These are phyloP conservation scores for Sphaerostilbella broomeana DNA, from an alignment of 2,329 filamentous ascomycete genomes.

Conservation along the genomic window DNA sequence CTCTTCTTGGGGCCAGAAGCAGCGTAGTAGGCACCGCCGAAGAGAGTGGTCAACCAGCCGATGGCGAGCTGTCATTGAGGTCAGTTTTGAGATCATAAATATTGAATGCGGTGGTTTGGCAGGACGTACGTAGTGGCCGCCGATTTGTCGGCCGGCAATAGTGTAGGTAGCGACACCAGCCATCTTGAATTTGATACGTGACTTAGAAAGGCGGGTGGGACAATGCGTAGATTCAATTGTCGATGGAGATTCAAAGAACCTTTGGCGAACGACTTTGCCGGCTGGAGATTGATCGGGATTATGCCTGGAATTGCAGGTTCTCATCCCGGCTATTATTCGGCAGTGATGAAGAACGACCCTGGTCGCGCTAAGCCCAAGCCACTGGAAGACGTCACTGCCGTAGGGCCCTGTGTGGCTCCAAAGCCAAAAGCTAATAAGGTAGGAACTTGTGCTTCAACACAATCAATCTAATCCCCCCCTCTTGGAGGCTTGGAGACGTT, in stretches of 20 bases:
- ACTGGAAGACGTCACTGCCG: too few relatives aligned
- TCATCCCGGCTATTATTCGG: conserved; percentile 26
- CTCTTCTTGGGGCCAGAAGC: conserved; percentile 38
- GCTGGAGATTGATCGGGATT: conserved; percentile 3
- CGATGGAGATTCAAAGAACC: conserved; percentile 10
- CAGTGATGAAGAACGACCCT: too few relatives aligned
- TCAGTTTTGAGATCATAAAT: conserved; percentile 13
- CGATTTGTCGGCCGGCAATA: conserved; percentile 53
- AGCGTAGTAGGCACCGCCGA: conserved; percentile 41
- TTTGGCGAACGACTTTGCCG: conserved; percentile 14
- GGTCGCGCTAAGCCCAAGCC: too few relatives aligned
- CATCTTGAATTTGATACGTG: conserved; percentile 24
- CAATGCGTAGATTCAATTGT: conserved; percentile 6
- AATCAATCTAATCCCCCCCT: too few relatives aligned
- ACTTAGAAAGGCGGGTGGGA: conserved; percentile 8
- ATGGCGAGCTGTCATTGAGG: conserved; percentile 46
- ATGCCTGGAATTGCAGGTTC: conserved; percentile 31
- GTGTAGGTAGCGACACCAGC: conserved; percentile 41
- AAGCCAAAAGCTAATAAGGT: too few relatives aligned
- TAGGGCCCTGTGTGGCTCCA: too few relatives aligned
- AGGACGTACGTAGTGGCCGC: conserved; percentile 53
- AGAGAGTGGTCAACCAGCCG: conserved; percentile 45
- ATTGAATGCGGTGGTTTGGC: conserved; percentile 12
- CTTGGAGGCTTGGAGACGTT: too few relatives aligned
- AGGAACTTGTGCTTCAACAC: too few relatives aligned